phyloP scores from a whole-genome alignment of 495 filamentous ascomycete genomes.

The Penicillium antarcticum region DNA sequence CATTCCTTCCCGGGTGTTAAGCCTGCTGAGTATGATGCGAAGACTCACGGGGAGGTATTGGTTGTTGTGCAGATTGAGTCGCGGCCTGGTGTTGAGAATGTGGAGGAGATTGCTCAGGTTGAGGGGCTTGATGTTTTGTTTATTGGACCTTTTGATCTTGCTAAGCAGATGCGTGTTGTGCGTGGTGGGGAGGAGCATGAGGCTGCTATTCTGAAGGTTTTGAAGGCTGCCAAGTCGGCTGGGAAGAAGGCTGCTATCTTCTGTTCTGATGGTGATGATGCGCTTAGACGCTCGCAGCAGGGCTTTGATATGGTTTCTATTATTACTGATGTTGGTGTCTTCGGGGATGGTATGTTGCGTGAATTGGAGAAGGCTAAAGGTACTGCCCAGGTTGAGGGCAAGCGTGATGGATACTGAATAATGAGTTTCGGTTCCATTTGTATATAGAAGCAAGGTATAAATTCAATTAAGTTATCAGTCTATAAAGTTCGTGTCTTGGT shows the following conservation, averaged over 20 bases:
- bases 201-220: slow-evolving; percentile 61
- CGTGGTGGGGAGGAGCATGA: slow-evolving; percentile 44
- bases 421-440: neutral
- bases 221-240: slow-evolving; percentile 57
- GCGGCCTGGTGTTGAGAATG: slow-evolving; percentile 41
- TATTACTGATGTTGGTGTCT: slow-evolving; percentile 55
- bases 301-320: slow-evolving; percentile 78
- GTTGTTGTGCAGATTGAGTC: slow-evolving; percentile 49
- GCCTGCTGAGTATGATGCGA: slow-evolving; percentile 38
- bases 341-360: slow-evolving; percentile 36
- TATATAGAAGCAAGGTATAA: neutral
- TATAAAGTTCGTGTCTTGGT: neutral
- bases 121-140: slow-evolving; percentile 44
- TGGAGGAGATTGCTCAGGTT: slow-evolving; percentile 47
- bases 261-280: slow-evolving; percentile 64
- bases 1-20: slow-evolving; percentile 36
- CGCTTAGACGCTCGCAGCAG: slow-evolving; percentile 56
- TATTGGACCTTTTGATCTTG: slow-evolving; percentile 57
- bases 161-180: slow-evolving; percentile 36
- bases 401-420: slow-evolving; percentile 4
- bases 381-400: slow-evolving; percentile 1
- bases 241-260: slow-evolving; percentile 80
- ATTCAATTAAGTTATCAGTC: neutral
- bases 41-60: slow-evolving; percentile 31
- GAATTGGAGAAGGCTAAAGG: slow-evolving; percentile 34